Evolutionary conservation across 2,329 filamentous ascomycete species (phyloP), one percentile per base, ranked within the genome.

Genomic region (Hortaea werneckii): DNA sequence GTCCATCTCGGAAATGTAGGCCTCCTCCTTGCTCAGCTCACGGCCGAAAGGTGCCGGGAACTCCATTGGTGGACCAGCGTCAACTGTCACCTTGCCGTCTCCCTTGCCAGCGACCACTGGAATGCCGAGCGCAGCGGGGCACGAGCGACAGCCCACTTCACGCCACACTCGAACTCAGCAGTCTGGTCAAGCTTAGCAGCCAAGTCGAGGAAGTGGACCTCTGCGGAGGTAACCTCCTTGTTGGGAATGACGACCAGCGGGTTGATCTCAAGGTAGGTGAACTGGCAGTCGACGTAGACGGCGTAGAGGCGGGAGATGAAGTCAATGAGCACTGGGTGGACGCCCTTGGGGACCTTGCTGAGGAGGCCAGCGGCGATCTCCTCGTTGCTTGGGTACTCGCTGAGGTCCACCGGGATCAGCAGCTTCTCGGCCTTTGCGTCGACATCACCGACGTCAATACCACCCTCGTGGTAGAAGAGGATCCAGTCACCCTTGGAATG

Each of bases 241-340:
- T 96, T 96, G 69, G 92, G 92, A 62, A 98, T 90, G 67, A 95
- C 92, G 52, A 98, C 92, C 55, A 98, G 77, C 59, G 92, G 92
- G 82, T 98, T 98, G 78, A 98, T 98, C 74, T 98, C 92, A 60
- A 98, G 87, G 77, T 98, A 98, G 65, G 92, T 96, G 80, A 98
- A 98, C 73, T 98, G 92, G 81, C 87, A 94, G 78, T 98, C 92
- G 55, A 96, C 92, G 65, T 96, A 98, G 74, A 98, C 92, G 61
- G 90, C 92, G 68, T 98, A 98, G 57, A 98, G 79, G 62, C 92
- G 83, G 64, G 87, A 87, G 75, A 98, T 98, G 79, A 98, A 98
- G 79, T 98, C 92, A 53, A 98, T 86, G 50, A 98, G 81, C 64
- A 98, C 92, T 65, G 95, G 95, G 80, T 98, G 92, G 43, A 98